A percentile compares a stretch with the other conserved stretches of the same genome.
phyloP scores from a whole-genome alignment of 2,329 filamentous ascomycete genomes.

The Fusarium mundagurra region DNA sequence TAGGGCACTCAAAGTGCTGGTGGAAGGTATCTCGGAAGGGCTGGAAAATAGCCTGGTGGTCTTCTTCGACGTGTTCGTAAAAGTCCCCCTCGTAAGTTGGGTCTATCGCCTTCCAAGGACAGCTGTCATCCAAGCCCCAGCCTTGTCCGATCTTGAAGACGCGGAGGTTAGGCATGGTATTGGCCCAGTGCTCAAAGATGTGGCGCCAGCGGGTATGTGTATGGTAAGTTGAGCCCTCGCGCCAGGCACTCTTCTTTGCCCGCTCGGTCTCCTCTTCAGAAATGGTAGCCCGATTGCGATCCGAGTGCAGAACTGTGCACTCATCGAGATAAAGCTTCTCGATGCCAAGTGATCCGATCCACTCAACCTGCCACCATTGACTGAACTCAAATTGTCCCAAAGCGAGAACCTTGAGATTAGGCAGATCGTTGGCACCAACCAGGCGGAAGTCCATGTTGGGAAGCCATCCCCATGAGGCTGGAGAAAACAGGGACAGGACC shows the following conservation, averaged over 20 bases:
- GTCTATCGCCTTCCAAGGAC: not conserved
- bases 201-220: not conserved
- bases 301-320: slow-evolving; percentile 47
- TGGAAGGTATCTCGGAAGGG: not conserved
- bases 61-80: not conserved
- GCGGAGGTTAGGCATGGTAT: not conserved
- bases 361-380: slow-evolving; percentile 56
- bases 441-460: slow-evolving; percentile 49
- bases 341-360: slow-evolving; percentile 51
- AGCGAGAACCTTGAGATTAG: slow-evolving; percentile 49
- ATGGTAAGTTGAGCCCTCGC: not conserved
- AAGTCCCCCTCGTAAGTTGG: not conserved
- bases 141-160: slow-evolving; percentile 6
- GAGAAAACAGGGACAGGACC: slow-evolving; percentile 51
- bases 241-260: fast-evolving
- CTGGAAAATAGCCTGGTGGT: not conserved
- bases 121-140: not conserved
- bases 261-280: not conserved
- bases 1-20: slow-evolving; percentile 5
- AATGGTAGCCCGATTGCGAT: not conserved
- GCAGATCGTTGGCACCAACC: slow-evolving; percentile 40
- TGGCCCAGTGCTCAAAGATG: slow-evolving; percentile 9
- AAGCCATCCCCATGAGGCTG: slow-evolving; percentile 51
- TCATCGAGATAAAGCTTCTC: slow-evolving; percentile 54
- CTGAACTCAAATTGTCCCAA: slow-evolving; percentile 54